These are phyloP conservation scores for Acephala macrosclerotiorum DNA, from an alignment of 2,329 filamentous ascomycete species.

Conservation along the genomic window DNA sequence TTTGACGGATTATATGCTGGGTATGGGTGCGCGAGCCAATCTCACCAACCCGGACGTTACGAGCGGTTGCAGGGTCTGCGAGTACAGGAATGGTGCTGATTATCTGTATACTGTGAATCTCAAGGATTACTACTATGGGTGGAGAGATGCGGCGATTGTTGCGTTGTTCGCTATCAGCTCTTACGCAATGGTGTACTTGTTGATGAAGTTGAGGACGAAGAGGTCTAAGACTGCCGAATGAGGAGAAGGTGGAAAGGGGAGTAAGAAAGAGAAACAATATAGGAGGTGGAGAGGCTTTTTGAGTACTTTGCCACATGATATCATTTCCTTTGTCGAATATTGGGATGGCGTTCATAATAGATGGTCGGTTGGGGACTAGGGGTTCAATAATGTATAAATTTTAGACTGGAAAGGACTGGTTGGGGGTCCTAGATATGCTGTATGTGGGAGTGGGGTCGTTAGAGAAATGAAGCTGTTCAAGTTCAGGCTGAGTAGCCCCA, in stretches of 20 bases:
- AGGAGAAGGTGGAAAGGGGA: not conserved
- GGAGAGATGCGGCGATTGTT: conserved; percentile 66
- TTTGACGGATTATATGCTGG: conserved; percentile 57
- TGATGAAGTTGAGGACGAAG: conserved; percentile 58
- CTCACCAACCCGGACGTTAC: conserved; percentile 67
- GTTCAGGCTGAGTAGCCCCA: too few species aligned
- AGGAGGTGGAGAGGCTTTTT: too few species aligned
- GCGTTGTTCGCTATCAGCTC: conserved; percentile 51
- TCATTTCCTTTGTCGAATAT: too few species aligned
- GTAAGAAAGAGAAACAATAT: too few species aligned
- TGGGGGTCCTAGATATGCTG: too few species aligned
- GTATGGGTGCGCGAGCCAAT: conserved; percentile 55
- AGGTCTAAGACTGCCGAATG: conserved; percentile 52
- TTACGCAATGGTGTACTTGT: conserved; percentile 52
- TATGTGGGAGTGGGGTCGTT: too few species aligned
- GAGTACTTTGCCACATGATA: too few species aligned
- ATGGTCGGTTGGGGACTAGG: too few species aligned
- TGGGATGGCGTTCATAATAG: too few species aligned
- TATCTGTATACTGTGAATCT: conserved; percentile 68
- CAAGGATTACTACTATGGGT: conserved; percentile 67
- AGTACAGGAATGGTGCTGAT: conserved; percentile 63
- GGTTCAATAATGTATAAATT: too few species aligned
- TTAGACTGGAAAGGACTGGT: too few species aligned
- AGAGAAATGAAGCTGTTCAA: too few species aligned
- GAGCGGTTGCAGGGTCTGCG: conserved; percentile 64